These are phyloP conservation scores for Fallopia convolvulus DNA, from an alignment of 148 eudicot species.

Conservation along the genomic window DNA sequence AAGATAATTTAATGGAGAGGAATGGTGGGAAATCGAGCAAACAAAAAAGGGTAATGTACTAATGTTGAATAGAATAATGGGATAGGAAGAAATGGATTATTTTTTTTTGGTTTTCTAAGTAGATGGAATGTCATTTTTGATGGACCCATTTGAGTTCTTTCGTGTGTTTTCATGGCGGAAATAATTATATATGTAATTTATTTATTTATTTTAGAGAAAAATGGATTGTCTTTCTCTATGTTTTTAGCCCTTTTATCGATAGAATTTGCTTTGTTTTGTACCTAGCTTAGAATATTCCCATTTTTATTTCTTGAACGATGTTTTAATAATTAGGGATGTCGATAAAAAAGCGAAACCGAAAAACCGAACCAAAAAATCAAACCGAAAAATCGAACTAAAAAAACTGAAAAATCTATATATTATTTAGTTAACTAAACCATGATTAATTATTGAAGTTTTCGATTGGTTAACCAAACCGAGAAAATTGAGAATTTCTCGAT, in stretches of 20 bases:
- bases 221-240: background rate
- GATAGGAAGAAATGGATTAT: conserved; percentile 13
- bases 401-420: no score
- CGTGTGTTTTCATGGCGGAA: background rate
- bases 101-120: background rate
- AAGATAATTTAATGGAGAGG: conserved; percentile 12
- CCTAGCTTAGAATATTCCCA: conserved; percentile 5
- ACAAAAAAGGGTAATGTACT: conserved; percentile 34
- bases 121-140: background rate
- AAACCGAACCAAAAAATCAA: no score
- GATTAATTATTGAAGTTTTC: no score
- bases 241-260: conserved; percentile 1
- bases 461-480: no score
- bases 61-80: conserved; percentile 42
- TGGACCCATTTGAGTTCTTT: background rate
- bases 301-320: background rate
- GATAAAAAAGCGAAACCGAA: no score
- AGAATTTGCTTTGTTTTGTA: conserved; percentile 3
- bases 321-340: no score
- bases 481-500: no score
- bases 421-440: no score
- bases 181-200: background rate
- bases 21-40: conserved; percentile 46
- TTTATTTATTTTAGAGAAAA: no score
- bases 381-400: no score